phyloP scores from a whole-genome alignment of 495 filamentous ascomycete species.

The Aspergillus conjunctus region DNA sequence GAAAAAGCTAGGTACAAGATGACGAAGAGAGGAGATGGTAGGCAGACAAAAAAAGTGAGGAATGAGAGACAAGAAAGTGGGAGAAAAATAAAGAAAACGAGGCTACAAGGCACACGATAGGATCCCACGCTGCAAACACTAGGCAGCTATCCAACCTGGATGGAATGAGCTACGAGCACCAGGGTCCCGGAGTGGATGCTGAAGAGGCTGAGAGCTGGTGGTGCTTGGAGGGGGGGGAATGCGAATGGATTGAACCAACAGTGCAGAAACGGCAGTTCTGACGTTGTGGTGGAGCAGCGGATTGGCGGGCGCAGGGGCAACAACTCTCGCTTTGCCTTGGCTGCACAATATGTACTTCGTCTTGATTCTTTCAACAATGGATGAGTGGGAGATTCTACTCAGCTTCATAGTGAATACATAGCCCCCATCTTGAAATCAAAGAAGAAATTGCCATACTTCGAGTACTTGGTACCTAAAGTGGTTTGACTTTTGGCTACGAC shows the following conservation, averaged over 20 bases:
- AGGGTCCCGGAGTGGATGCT: conserved; percentile 3
- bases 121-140: not conserved
- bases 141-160: not conserved
- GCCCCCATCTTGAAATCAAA: no score
- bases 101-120: conserved; percentile 5
- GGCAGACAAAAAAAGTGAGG: not conserved
- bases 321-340: not conserved
- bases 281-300: conserved; percentile 27
- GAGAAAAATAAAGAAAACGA: conserved; percentile 8
- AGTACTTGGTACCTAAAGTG: no score
- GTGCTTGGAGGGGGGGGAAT: conserved; percentile 13
- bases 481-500: no score
- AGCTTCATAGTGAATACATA: no score
- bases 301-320: conserved; percentile 12
- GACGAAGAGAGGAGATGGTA: not conserved
- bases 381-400: no score
- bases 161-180: not conserved
- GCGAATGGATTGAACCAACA: not conserved
- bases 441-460: no score
- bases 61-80: conserved; percentile 7
- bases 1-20: not conserved
- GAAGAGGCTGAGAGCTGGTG: conserved; percentile 6
- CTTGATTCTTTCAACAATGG: no score
- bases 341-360: not conserved
- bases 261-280: conserved; percentile 20